Conservation (phyloP, 2,329 filamentous ascomycete genomes). For the Ascocoryne sarcoides region DNA sequence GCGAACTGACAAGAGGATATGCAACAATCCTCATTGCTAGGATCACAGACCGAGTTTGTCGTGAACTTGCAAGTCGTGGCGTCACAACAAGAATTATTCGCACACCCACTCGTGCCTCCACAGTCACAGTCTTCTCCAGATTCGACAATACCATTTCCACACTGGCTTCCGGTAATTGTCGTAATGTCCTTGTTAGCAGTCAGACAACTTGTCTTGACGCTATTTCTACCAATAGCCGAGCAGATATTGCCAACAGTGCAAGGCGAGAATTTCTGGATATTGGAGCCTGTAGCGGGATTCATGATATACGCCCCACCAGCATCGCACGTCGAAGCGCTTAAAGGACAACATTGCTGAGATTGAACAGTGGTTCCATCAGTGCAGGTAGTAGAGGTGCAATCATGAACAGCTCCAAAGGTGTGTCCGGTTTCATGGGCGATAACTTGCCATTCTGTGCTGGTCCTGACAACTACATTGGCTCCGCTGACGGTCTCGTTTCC, state of each 20-base stretch:
- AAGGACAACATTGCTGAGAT: slow-evolving; percentile 69
- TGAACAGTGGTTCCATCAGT: slow-evolving; percentile 47
- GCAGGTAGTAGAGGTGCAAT: slow-evolving; percentile 69
- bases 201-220: slow-evolving; percentile 68
- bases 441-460: slow-evolving; percentile 83
- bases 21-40: slow-evolving; percentile 76
- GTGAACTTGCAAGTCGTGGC: slow-evolving; percentile 80
- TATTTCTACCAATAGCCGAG: slow-evolving; percentile 68
- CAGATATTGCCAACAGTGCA: slow-evolving; percentile 94
- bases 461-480: slow-evolving; percentile 82
- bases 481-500: slow-evolving; percentile 67
- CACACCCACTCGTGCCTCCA: slow-evolving; percentile 66
- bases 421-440: slow-evolving; percentile 92
- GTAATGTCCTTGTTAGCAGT: slow-evolving; percentile 77
- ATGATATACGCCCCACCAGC: slow-evolving; percentile 80
- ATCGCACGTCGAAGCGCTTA: slow-evolving; percentile 59
- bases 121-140: slow-evolving; percentile 93
- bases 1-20: slow-evolving; percentile 57
- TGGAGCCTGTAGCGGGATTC: slow-evolving; percentile 76
- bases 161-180: slow-evolving; percentile 75
- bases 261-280: slow-evolving; percentile 72
- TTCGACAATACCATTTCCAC: slow-evolving; percentile 96
- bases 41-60: slow-evolving; percentile 63
- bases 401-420: slow-evolving; percentile 92
- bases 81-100: slow-evolving; percentile 73